Evolutionary conservation across 805 yeast genomes (phyloP).

Genomic region (Cephaloascus fragrans): DNA sequence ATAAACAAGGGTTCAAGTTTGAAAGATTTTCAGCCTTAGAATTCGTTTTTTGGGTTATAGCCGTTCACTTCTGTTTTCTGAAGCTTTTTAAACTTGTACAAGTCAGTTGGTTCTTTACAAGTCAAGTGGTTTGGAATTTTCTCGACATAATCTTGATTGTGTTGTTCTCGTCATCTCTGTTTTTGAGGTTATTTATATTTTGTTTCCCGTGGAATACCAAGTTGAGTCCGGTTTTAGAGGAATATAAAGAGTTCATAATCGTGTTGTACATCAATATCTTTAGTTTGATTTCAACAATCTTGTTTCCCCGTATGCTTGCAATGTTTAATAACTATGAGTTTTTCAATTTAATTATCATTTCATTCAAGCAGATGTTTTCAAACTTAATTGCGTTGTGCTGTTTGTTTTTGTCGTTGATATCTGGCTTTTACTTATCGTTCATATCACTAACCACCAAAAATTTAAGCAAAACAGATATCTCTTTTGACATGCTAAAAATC

Average conservation of each 20-base stretch:
- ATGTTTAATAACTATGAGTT: slow-evolving; percentile 41
- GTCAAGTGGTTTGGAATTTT: slow-evolving; percentile 43
- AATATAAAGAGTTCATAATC: not conserved
- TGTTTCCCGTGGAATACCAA: too few relatives aligned
- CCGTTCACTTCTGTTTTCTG: slow-evolving; percentile 37
- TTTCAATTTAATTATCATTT: slow-evolving; percentile 39
- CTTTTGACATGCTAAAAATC: slow-evolving; percentile 40
- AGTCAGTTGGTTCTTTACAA: slow-evolving; percentile 35
- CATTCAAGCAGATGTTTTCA: slow-evolving; percentile 41
- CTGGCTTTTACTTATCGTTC: slow-evolving; percentile 47
- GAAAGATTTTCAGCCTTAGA: slow-evolving; percentile 15
- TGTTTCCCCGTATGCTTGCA: slow-evolving; percentile 40
- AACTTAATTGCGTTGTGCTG: slow-evolving; percentile 39
- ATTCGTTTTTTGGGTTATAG: slow-evolving; percentile 30
- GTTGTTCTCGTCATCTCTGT: slow-evolving; percentile 23
- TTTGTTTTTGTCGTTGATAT: slow-evolving; percentile 37
- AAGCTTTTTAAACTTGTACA: slow-evolving; percentile 30
- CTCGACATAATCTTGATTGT: slow-evolving; percentile 32
- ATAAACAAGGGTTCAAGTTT: not conserved
- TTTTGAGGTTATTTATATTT: slow-evolving; percentile 11
- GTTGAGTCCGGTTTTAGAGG: not conserved
- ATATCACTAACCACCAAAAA: slow-evolving; percentile 35
- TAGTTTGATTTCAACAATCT: slow-evolving; percentile 34
- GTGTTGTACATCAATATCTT: slow-evolving; percentile 15
- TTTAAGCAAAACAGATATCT: slow-evolving; percentile 29